Percentiles rank a stretch among this genome's conserved stretches.
Conservation (phyloP, 768 basidiomycete genomes). For the Boletus vinaceobasis region DNA sequence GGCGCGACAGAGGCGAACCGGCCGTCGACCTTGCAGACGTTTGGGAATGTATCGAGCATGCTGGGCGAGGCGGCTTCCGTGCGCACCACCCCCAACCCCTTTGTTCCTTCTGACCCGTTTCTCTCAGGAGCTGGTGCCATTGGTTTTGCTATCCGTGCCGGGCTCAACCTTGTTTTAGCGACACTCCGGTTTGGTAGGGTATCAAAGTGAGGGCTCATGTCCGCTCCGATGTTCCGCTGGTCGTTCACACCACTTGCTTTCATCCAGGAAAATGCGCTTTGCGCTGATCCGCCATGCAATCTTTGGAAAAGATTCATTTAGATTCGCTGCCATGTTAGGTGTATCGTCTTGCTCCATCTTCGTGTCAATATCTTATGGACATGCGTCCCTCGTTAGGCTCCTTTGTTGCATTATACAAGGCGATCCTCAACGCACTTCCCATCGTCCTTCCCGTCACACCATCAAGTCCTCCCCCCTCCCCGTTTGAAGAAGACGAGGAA, state of each 20-base stretch:
- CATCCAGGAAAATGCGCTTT: slow-evolving; percentile 57
- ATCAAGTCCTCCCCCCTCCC: slow-evolving; percentile 22
- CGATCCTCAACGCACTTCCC: slow-evolving; percentile 73
- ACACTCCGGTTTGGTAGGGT: slow-evolving; percentile 68
- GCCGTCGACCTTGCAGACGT: slow-evolving; percentile 63
- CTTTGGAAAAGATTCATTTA: slow-evolving; percentile 76
- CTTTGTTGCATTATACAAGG: slow-evolving; percentile 76
- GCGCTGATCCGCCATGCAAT: slow-evolving; percentile 74
- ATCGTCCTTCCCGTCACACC: slow-evolving; percentile 54
- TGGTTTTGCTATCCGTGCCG: slow-evolving; percentile 78
- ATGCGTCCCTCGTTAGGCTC: slow-evolving; percentile 45
- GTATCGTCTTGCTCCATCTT: background rate
- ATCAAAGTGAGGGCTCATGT: slow-evolving; percentile 49
- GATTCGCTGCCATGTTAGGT: slow-evolving; percentile 91
- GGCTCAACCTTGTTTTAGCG: slow-evolving; percentile 76
- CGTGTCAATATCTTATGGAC: background rate
- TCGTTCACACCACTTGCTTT: background rate
- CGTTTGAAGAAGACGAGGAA: slow-evolving; percentile 31
- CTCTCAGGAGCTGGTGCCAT: slow-evolving; percentile 71
- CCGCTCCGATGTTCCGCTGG: background rate
- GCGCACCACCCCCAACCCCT: slow-evolving; percentile 30
- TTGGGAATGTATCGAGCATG: slow-evolving; percentile 68
- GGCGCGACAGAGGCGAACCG: slow-evolving; percentile 77
- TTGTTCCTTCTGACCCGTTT: background rate
- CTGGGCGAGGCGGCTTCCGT: slow-evolving; percentile 68